Conservation (phyloP, 2,329 filamentous ascomycete species). For the Pseudogymnoascus sp. region DNA sequence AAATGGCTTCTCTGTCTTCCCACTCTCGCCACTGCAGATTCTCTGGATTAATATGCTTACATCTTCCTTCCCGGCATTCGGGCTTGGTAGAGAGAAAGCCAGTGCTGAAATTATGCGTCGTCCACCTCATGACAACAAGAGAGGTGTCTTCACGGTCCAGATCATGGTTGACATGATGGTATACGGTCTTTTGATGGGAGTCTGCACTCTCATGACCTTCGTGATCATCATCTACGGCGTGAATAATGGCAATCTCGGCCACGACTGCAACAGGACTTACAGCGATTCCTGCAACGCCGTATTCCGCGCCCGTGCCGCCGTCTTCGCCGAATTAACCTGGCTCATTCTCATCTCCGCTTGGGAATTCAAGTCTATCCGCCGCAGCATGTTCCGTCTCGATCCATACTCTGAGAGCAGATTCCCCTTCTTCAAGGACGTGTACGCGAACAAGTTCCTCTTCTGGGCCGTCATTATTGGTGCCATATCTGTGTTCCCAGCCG, state of each 20-base stretch:
- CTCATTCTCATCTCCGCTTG: constrained; percentile 47
- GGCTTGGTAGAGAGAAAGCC: constrained; percentile 48
- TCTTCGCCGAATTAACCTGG: constrained; percentile 49
- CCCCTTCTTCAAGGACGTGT: constrained; percentile 34
- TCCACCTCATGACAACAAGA: constrained; percentile 42
- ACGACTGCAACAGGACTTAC: constrained; percentile 44
- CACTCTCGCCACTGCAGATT: constrained; percentile 49
- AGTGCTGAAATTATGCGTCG: constrained; percentile 45
- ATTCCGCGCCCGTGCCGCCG: constrained; percentile 46
- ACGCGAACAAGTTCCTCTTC: constrained; percentile 54
- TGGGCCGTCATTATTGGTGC: constrained; percentile 45
- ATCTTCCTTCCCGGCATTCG: constrained; percentile 50
- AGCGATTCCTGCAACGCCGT: constrained; percentile 41
- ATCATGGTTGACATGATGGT: constrained; percentile 46
- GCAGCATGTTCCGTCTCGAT: constrained; percentile 49
- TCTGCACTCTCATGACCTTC: constrained; percentile 41
- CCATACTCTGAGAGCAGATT: constrained; percentile 31
- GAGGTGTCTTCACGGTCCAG: constrained; percentile 43
- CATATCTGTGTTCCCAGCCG: constrained; percentile 45
- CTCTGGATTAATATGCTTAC: constrained; percentile 59
- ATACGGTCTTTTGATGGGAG: constrained; percentile 43
- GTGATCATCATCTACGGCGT: constrained; percentile 44
- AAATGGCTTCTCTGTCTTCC: constrained; percentile 45
- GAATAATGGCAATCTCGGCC: constrained; percentile 42
- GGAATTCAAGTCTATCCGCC: constrained; percentile 50